Base-by-base conservation (phyloP, 345 rosid species). In the Dipteronia sinensis region DNA sequence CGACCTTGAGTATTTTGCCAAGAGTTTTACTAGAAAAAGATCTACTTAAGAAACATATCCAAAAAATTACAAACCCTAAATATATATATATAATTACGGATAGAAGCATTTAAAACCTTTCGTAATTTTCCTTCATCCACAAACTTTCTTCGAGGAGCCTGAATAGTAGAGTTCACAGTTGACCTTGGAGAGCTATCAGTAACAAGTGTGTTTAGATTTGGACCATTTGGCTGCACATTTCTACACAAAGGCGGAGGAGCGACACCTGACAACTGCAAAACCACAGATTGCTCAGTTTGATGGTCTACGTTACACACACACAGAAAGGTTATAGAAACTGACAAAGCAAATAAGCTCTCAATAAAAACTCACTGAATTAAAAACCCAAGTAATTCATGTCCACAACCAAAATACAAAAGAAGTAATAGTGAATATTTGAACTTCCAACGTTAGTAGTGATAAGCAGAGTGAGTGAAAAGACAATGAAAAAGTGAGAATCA, bases 111-210 rank as follows among this genome's bases (percentile, higher is more conserved):
- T 51, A 75, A 34, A 74, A 96, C 99, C 99, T 96, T 94, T 31
- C 98, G 89, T 79, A 96, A 80, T 84, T 96, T 96, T 84, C 99
- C 98, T 86, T 96, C 99, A 84, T 96, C 99, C 70, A 96, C 95
- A 83, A 96, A 91, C 87, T 96, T 96, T 80, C 98, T 90, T 83
- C 98, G 88, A 82, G 98, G 98, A 72, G 97, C 98, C 86, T 91
- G 99, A 78, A 94, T 86, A 79, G 89, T 91, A 68, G 98, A 83
- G 89, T 88, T 94, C 72, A 91, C 86, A 47, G 83, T 90, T 78
- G 97, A 91, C 87, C 80, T 94, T 34, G 91, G 88, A 67, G 91
- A 87, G 85, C 78, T 89, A 67, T 94, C 98, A 73, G 87, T 67
- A 71, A 66, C 79, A 77, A 82, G 83, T 46, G 88, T 70, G 79